A percentile compares a stretch with the other conserved stretches of the same genome.
These are phyloP conservation scores for Marchantia polymorpha DNA, from an alignment of 225 moss, liverwort and hornwort genomes.

Conservation along the genomic window DNA sequence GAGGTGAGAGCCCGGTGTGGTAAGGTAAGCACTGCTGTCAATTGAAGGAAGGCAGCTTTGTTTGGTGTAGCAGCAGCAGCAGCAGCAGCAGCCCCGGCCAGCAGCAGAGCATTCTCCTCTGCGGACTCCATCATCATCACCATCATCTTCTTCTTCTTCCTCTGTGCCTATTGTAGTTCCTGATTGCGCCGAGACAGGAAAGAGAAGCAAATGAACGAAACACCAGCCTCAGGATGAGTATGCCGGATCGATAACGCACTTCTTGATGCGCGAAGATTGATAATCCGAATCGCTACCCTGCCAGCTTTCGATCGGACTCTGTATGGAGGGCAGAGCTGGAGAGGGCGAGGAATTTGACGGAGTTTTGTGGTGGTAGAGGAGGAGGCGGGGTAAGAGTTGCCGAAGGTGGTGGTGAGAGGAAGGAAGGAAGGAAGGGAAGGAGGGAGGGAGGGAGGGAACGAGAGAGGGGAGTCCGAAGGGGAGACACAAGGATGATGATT, in stretches of 20 bases:
- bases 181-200: not conserved
- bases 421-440: not conserved
- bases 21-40: not conserved
- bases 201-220: slow-evolving; percentile 1
- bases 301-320: slow-evolving; percentile 27
- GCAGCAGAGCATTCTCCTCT: slow-evolving; percentile 11
- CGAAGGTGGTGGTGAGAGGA: slow-evolving; percentile 4
- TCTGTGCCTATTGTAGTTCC: not conserved
- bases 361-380: not conserved
- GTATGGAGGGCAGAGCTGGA: slow-evolving; percentile 21
- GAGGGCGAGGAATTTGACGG: slow-evolving; percentile 26
- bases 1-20: no score
- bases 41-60: slow-evolving; percentile 12
- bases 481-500: not conserved
- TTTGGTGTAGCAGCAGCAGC: not conserved
- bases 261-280: slow-evolving; percentile 12
- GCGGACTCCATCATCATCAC: not conserved
- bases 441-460: not conserved
- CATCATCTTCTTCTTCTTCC: not conserved
- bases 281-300: slow-evolving; percentile 16
- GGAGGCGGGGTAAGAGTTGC: not conserved
- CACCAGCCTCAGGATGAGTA: not conserved
- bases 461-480: not conserved
- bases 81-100: not conserved
- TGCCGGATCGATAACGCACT: not conserved